Conservation (phyloP, 371 early-diverging fungal genomes). For the Actinomortierella wolfii region DNA sequence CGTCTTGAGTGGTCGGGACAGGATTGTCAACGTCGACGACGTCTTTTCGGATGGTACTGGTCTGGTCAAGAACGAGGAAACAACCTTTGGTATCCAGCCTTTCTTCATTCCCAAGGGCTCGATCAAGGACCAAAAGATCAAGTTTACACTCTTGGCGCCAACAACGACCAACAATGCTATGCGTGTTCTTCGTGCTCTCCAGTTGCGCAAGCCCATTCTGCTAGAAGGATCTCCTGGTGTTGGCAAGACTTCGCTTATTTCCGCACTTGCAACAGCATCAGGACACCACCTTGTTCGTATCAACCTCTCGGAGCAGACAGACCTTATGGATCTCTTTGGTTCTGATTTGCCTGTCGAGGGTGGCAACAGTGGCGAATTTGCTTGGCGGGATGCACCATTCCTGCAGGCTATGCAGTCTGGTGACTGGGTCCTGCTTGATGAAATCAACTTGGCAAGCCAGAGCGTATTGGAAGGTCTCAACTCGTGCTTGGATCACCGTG, state of each 20-base stretch:
- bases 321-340: constrained; percentile 99
- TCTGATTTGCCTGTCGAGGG: constrained; percentile 95
- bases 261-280: constrained; percentile 82
- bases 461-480: constrained; percentile 99
- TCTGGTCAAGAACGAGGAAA: constrained; percentile 47
- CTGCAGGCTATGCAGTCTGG: constrained; percentile 95
- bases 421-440: constrained; percentile 99
- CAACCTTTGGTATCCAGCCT: constrained; percentile 71
- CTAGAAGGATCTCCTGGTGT: constrained; percentile 98
- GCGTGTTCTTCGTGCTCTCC: constrained; percentile 95
- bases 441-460: constrained; percentile 99
- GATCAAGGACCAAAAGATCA: constrained; percentile 52
- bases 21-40: constrained; percentile 45
- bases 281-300: constrained; percentile 92
- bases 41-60: constrained; percentile 54
- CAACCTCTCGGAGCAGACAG: constrained; percentile 99
- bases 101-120: constrained; percentile 79
- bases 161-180: constrained; percentile 89
- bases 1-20: constrained; percentile 40
- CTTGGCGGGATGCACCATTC: constrained; percentile 98
- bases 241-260: constrained; percentile 97
- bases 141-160: constrained; percentile 87
- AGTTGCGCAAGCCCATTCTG: constrained; percentile 91
- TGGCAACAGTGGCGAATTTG: constrained; percentile 86
- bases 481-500: constrained; percentile 98